Base-by-base conservation (phyloP, 2,329 filamentous ascomycete genomes). In the Aspergillus pseudoglaucus region DNA sequence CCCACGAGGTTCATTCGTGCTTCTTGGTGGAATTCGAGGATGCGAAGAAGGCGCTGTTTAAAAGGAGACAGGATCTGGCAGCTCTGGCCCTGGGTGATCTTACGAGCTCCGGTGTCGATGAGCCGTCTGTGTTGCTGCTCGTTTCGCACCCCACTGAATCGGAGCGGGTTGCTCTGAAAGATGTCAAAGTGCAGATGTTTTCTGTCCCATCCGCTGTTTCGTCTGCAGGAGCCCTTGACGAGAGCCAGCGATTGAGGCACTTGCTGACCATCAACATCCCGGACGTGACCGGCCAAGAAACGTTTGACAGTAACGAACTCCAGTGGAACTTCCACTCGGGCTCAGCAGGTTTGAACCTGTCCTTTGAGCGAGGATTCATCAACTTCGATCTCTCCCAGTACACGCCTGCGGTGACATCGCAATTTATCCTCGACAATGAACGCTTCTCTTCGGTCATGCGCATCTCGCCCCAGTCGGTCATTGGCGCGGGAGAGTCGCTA, bases 381-480 rank as follows among this genome's bases (percentile, higher is more conserved):
- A 71, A 65, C 47, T 65, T 70, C 50, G 68, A 74, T 47, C 57
- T 73, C 8, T 72, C 71, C 4, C 69, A 71, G 45, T 71, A 70
- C 47, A 62, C 65, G 2, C 68, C 70, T 3, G 59, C 59, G 6
- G 56, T 67, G 30, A 66, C 66, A 6, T 68, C 69, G 4, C 61
- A 65, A 15, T 65, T 73, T 33, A 60, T 71, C 14, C 59, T 71
- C 4, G 58, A 59, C 3, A 54, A 64, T 25, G 66, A 69, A 30
- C 47, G 56, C 4, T 70, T 71, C 41, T 68, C 65, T 1, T 74
- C 71, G 2, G 54, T 71, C 27, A 65, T 73, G 62, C 69, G 70
- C 25, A 61, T 73, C 38, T 72, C 71, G 5, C 61, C 69, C 5
- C 65, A 69, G 41, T 66, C 66, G 12, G 64, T 74, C 10, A 70